phyloP scores from a whole-genome alignment of 225 moss, liverwort and hornwort genomes.

The Rhytidiadelphus loreus region DNA sequence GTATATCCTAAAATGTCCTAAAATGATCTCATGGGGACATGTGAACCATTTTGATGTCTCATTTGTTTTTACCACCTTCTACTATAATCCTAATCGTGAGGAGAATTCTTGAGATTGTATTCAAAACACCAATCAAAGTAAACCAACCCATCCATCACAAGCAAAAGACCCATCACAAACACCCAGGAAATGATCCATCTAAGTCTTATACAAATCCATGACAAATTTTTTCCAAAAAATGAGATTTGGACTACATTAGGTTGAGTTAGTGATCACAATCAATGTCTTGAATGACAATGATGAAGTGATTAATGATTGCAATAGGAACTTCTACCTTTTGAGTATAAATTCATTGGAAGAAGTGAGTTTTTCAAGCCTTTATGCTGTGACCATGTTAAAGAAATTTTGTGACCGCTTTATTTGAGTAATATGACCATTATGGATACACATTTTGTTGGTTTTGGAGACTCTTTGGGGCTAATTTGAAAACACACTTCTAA shows the following conservation, averaged over 20 bases:
- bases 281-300: neutral
- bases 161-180: neutral
- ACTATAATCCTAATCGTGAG: neutral
- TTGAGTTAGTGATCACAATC: neutral
- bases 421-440: neutral
- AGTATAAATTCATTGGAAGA: neutral
- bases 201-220: neutral
- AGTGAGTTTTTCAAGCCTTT: neutral
- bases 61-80: fast-evolving
- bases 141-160: neutral
- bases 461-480: neutral
- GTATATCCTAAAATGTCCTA: neutral
- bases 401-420: neutral
- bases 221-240: neutral
- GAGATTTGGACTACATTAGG: neutral
- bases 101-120: neutral
- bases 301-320: neutral
- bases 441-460: too few relatives aligned
- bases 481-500: neutral
- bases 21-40: neutral
- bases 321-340: neutral
- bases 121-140: neutral
- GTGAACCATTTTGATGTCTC: neutral
- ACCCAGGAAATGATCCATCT: neutral
- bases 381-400: neutral